Conservation (phyloP, 805 yeast genomes). For the Ogataea populi-albae region DNA sequence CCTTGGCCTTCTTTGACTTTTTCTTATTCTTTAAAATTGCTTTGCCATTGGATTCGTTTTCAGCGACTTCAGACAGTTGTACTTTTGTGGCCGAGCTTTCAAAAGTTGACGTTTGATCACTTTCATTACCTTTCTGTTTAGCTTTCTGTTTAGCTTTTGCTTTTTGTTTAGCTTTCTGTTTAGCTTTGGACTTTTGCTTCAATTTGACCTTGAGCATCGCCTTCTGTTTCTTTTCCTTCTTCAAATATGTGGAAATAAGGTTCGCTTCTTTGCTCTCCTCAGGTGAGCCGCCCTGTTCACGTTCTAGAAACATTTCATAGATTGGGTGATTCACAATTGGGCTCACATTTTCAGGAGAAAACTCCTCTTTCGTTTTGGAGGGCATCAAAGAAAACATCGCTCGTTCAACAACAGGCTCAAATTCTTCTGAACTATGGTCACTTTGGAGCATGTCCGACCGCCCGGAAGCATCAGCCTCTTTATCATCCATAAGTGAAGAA, state of each 20-base stretch:
- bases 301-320: conserved; percentile 1
- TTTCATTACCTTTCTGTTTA: not conserved
- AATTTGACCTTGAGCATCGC: conserved; percentile 3
- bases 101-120: conserved; percentile 2
- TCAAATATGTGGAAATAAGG: conserved; percentile 1
- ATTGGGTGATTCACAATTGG: conserved; percentile 1
- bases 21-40: conserved; percentile 3
- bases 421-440: too few relatives aligned
- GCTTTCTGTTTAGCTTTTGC: conserved; percentile 9
- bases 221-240: conserved; percentile 1
- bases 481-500: not conserved
- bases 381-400: not conserved
- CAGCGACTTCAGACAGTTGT: too few relatives aligned
- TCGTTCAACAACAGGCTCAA: not conserved
- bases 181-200: conserved; percentile 2
- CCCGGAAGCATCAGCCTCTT: not conserved
- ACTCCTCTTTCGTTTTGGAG: not conserved
- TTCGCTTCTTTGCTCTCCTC: not conserved
- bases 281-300: not conserved
- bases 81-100: too few relatives aligned
- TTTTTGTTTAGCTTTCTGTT: not conserved
- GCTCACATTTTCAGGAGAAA: not conserved
- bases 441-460: not conserved
- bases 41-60: not conserved
- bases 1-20: conserved; percentile 4